These are phyloP conservation scores for Coemansia sp. DNA, from an alignment of 371 early-diverging fungal genomes.

Conservation along the genomic window DNA sequence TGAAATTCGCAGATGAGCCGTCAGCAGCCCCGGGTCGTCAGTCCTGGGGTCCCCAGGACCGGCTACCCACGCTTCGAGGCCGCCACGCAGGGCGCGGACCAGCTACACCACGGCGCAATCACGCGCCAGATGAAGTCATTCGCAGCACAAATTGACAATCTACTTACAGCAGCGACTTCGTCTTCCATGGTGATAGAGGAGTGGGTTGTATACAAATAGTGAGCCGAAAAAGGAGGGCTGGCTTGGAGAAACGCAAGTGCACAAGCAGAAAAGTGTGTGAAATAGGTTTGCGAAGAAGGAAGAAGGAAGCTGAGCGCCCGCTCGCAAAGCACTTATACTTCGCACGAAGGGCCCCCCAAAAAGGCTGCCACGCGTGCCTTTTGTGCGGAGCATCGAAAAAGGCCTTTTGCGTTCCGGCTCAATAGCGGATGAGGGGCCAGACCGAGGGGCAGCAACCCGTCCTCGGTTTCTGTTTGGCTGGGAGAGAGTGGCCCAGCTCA, in stretches of 20 bases:
- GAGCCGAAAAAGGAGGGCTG: constrained; percentile 13
- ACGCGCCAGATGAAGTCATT: constrained; percentile 6
- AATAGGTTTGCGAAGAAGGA: constrained; percentile 7
- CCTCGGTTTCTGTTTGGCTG: not conserved
- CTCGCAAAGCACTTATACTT: constrained; percentile 9
- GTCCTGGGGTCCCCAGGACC: no score
- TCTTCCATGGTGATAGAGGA: constrained; percentile 65
- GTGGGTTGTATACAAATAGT: constrained; percentile 12
- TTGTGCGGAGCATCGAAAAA: constrained; percentile 1
- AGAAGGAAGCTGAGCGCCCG: not conserved
- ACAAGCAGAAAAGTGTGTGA: constrained; percentile 12
- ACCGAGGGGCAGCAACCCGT: not conserved
- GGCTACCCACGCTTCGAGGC: not conserved
- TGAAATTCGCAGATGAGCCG: constrained; percentile 10
- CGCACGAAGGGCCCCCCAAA: no score
- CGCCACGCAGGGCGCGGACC: not conserved
- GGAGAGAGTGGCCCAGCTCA: not conserved
- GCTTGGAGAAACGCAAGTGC: constrained; percentile 26
- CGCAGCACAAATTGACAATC: not conserved
- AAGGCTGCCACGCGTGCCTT: constrained; percentile 16
- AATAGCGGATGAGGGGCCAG: constrained; percentile 6
- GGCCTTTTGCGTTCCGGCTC: constrained; percentile 5
- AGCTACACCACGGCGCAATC: not conserved
- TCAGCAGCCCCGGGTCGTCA: not conserved
- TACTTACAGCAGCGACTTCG: constrained; percentile 85